Conservation (phyloP, 176 grass and related monocot species). For the Rhynchospora pubera region DNA sequence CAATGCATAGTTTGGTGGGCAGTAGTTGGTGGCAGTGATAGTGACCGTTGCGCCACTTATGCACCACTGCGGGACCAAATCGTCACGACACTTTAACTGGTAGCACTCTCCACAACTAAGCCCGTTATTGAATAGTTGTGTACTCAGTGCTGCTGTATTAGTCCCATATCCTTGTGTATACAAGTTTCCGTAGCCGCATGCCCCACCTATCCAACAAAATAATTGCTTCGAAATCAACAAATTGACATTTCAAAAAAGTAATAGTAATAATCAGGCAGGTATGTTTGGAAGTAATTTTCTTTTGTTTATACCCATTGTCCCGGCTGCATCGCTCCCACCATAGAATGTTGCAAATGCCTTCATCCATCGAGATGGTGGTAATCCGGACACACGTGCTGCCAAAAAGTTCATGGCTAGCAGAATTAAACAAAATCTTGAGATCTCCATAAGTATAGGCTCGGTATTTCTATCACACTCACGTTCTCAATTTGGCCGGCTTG, state of each 20-base stretch:
- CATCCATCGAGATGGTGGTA: slow-evolving; percentile 13
- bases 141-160: slow-evolving; percentile 41
- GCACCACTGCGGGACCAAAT: slow-evolving; percentile 16
- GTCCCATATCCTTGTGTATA: slow-evolving; percentile 44
- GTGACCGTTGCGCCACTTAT: slow-evolving; percentile 22
- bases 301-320: slow-evolving; percentile 32
- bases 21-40: slow-evolving; percentile 44
- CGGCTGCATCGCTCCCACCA: slow-evolving; percentile 36
- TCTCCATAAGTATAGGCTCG: not conserved
- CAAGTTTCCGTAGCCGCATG: slow-evolving; percentile 41
- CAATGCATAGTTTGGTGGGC: slow-evolving; percentile 31
- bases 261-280: not conserved
- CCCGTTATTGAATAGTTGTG: slow-evolving; percentile 34
- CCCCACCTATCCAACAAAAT: slow-evolving; percentile 27
- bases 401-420: slow-evolving; percentile 5
- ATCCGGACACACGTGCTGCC: not conserved
- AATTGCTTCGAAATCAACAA: not conserved
- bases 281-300: not conserved
- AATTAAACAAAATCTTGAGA: slow-evolving; percentile 15
- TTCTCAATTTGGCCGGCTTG: not conserved
- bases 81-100: slow-evolving; percentile 21
- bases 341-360: slow-evolving; percentile 37
- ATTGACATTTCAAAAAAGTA: not conserved
- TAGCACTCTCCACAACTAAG: slow-evolving; percentile 34
- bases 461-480: not conserved